Conservation (phyloP, 2,329 filamentous ascomycete species). For the Calonectria pseudoreteaudii region DNA sequence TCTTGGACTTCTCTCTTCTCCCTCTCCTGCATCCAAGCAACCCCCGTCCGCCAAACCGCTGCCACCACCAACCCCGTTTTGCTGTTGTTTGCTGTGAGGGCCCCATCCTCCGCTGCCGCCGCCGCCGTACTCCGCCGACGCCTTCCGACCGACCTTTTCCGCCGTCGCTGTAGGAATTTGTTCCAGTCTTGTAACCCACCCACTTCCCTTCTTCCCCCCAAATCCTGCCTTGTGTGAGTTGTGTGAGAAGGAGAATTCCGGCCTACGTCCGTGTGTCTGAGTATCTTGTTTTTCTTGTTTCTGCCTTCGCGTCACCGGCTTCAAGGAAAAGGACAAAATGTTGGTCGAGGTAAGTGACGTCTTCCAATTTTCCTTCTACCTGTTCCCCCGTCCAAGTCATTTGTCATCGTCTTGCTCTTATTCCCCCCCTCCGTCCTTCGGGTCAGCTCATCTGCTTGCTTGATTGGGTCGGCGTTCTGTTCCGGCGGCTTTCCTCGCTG, state of each 20-base stretch:
- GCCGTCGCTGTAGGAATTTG: slow-evolving; percentile 30
- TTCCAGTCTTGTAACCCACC: slow-evolving; percentile 25
- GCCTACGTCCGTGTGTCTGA: slow-evolving; percentile 5
- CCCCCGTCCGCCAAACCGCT: not conserved
- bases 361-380: slow-evolving; percentile 14
- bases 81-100: not conserved
- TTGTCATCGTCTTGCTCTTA: slow-evolving; percentile 3
- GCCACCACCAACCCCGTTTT: not conserved
- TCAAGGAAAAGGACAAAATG: slow-evolving; percentile 40
- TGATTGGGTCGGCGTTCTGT: slow-evolving; percentile 18
- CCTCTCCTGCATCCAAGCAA: not conserved
- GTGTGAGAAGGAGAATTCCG: slow-evolving; percentile 1
- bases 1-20: not conserved
- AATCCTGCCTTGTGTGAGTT: slow-evolving; percentile 13
- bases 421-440: not conserved
- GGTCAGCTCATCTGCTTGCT: not conserved
- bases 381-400: not conserved
- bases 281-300: slow-evolving; percentile 21
- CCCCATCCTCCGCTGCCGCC: slow-evolving; percentile 2
- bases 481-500: not conserved
- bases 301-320: not conserved
- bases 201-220: slow-evolving; percentile 8
- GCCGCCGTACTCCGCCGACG: slow-evolving; percentile 15
- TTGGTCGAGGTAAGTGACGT: slow-evolving; percentile 52
- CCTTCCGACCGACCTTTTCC: slow-evolving; percentile 26